phyloP scores from a whole-genome alignment of 2,329 filamentous ascomycete genomes.

The Talaromyces sp. region DNA sequence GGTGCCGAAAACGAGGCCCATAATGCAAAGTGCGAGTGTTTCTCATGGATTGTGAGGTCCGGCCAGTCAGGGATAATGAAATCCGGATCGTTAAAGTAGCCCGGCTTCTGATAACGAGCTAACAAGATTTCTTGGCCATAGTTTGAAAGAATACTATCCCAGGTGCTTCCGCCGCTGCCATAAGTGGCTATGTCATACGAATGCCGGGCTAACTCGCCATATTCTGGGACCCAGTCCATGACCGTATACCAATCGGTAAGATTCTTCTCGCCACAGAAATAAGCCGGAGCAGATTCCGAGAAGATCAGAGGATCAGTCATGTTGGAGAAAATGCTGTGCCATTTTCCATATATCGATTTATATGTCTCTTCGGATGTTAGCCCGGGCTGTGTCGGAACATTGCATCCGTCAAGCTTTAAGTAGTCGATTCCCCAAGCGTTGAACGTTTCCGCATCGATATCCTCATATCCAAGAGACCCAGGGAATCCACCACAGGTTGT shows the following conservation, averaged over 20 bases:
- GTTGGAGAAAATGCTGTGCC: conserved; percentile 35
- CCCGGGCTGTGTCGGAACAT: conserved; percentile 20
- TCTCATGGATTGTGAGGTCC: conserved; percentile 38
- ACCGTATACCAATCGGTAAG: conserved; percentile 41
- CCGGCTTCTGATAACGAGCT: conserved; percentile 39
- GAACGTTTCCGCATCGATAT: conserved; percentile 35
- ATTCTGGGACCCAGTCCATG: conserved; percentile 39
- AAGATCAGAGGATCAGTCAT: conserved; percentile 36
- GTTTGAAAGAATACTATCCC: conserved; percentile 46
- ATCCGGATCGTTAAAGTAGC: conserved; percentile 45
- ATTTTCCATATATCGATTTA: conserved; percentile 31
- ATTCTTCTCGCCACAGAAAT: conserved; percentile 33
- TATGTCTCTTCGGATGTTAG: conserved; percentile 18
- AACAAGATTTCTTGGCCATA: conserved; percentile 40
- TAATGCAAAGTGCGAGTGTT: conserved; percentile 44
- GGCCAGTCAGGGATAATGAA: conserved; percentile 47
- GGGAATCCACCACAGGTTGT: conserved; percentile 41
- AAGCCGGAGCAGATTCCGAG: conserved; percentile 43
- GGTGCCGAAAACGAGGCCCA: conserved; percentile 48
- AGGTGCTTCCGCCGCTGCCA: conserved; percentile 31
- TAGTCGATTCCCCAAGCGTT: conserved; percentile 37
- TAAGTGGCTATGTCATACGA: conserved; percentile 41
- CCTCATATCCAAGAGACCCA: conserved; percentile 36
- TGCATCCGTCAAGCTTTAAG: conserved; percentile 47
- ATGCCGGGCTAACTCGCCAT: conserved; percentile 41